Evolutionary conservation across 495 filamentous ascomycete species (phyloP), one percentile per base, ranked within the genome.

Genomic region (Aeminium ludgeri): DNA sequence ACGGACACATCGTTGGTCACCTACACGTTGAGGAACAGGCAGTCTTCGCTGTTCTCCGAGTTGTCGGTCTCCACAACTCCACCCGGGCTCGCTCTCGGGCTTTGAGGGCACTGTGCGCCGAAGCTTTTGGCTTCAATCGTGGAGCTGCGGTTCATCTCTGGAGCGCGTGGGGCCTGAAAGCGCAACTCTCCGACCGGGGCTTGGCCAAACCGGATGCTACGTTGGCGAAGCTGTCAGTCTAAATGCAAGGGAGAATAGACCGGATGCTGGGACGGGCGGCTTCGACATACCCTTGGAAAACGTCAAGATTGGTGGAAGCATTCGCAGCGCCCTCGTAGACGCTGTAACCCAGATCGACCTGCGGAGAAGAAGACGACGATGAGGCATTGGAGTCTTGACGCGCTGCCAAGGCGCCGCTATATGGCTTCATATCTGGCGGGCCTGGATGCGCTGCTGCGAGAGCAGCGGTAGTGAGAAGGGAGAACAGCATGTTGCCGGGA

Each of bases 81-180:
- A 32, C n/a, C n/a, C n/a, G n/a, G n/a, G n/a, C 20, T 17, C 6
- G 31, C 13, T 13, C 17, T 7, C 6, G 39, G 49, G 30, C 20
- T 41, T 28, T 53, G 50, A 16, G 53, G 50, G 33, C 53, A 55
- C 17, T 13, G 19, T 18, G 47, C 30, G 5, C 16, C 37, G 15
- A 46, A 48, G 6, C 10, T 12, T 0, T 34, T 53, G 20, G 50
- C 53, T 15, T 28, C 25, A 17, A 53, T 46, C 8, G 29, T 30
- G 12, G 29, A 16, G 10, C 15, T 30, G 8, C 53, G 43, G 32
- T 56, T 56, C 2, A 17, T 30, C n/a, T 33, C 19, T 12, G 57
- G 57, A 10, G 49, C 28, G 18, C 43, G 38, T 10, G 57, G 57
- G n/a, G 51, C 38, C 38, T 54, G 51, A 50, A 50, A 59, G 19